Evolutionary conservation across 495 filamentous ascomycete species (phyloP).

Genomic region (Talaromyces stipitatus): DNA sequence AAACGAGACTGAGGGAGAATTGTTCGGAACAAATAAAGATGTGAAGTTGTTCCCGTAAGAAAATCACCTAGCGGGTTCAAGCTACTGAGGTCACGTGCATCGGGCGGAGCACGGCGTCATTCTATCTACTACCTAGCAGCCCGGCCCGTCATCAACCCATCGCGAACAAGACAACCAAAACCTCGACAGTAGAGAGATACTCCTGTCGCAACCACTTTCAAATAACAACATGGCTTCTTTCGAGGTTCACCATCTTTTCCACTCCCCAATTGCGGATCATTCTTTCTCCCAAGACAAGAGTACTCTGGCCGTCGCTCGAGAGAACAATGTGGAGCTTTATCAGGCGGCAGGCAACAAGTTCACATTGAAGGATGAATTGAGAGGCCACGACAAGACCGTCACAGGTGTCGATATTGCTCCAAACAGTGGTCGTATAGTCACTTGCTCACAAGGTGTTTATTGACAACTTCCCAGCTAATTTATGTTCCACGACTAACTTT

Average conservation of each 20-base stretch:
- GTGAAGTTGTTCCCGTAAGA: neutral
- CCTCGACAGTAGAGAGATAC: constrained; percentile 96
- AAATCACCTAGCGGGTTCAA: constrained; percentile 1
- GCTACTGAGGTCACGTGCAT: neutral
- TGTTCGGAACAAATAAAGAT: neutral
- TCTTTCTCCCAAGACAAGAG: constrained; percentile 90
- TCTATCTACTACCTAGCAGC: neutral
- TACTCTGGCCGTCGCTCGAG: constrained; percentile 84
- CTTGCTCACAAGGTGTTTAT: constrained; percentile 81
- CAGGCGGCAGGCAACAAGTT: constrained; percentile 64
- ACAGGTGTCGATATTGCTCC: constrained; percentile 95
- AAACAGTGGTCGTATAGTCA: constrained; percentile 82
- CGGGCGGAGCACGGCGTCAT: neutral
- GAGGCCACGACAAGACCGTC: constrained; percentile 93
- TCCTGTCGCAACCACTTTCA: constrained; percentile 63
- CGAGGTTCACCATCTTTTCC: constrained; percentile 94
- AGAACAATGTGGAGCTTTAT: constrained; percentile 89
- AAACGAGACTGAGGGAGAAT: neutral
- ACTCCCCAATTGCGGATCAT: constrained; percentile 93
- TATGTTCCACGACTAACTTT: constrained; percentile 9
- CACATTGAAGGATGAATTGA: constrained; percentile 80
- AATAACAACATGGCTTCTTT: constrained; percentile 61
- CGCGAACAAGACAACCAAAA: neutral
- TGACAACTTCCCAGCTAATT: neutral
- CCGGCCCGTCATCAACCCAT: neutral